Evolutionary conservation across 169 alveolate species (phyloP), one percentile per base, ranked within the genome.

Genomic region (Plasmodium fragile): DNA sequence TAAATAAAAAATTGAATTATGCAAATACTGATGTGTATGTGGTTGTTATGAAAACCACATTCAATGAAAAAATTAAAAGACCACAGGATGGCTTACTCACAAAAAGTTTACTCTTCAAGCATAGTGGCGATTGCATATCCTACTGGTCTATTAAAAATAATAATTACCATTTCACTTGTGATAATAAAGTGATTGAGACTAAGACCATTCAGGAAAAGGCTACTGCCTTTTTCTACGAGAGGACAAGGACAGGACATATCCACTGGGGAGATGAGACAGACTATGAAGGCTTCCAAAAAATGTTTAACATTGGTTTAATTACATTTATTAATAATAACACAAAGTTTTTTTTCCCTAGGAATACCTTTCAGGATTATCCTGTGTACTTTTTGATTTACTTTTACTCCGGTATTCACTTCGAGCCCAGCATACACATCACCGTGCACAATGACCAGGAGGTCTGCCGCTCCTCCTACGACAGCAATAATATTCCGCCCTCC

Each of bases 261-360:
- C 93, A 85, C 36, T 85, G 93, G 93, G 93, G 93, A 6, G 93
- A 85, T 75, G 93, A 85, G 65, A 85, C 84, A 11, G 93, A 85
- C 22, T 85, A 85, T 85, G 84, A 85, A 18, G 82, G 85, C 25
- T 85, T 85, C 69, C 93, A 85, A 73, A 85, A 85, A 75, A 85
- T 85, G 93, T 85, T 85, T 32, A 85, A 72, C 5, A 85, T 85
- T 22, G 93, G 93, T 0, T 77, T 85, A 28, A 85, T 85, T n/a
- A 85, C 93, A 3, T 85, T 85, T 85, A 85, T 85, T 73, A 73
- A 85, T 53, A 52, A 73, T 13, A 34, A 18, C 2, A 85, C 93
- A 2, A 53, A 85, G 32, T 49, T 85, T 16, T 85, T 85, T 55
- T 85, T 85, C n/a, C 32, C 93, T 18, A 85, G 30, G 36, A 36